Conservation (phyloP, 371 early-diverging fungal genomes). For the Mortierella sp. region DNA sequence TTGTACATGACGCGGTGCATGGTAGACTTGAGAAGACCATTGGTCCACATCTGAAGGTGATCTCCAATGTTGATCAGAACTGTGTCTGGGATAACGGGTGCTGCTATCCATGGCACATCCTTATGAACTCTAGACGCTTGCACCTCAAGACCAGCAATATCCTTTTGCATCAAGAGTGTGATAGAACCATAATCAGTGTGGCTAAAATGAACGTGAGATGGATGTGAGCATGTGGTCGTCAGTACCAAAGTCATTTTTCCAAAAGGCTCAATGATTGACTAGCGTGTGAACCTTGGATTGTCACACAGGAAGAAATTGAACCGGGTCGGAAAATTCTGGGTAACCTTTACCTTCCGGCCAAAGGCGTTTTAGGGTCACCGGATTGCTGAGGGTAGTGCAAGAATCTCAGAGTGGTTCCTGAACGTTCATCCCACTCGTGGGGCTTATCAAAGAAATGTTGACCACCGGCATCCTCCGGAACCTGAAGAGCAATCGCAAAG, state of each 20-base stretch:
- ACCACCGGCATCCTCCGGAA: constrained; percentile 67
- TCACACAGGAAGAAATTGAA: too few species aligned
- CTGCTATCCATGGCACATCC: constrained; percentile 67
- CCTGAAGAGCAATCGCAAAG: constrained; percentile 71
- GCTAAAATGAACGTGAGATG: constrained; percentile 17
- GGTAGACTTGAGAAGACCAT: constrained; percentile 74
- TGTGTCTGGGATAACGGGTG: constrained; percentile 66
- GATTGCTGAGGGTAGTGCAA: constrained; percentile 67
- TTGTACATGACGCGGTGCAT: constrained; percentile 76
- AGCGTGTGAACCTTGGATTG: too few species aligned
- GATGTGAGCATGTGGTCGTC: background rate
- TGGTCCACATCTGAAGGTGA: constrained; percentile 77
- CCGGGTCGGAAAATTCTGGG: background rate
- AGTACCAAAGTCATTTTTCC: background rate
- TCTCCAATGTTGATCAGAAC: constrained; percentile 81
- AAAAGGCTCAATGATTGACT: too few species aligned
- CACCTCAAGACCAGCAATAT: constrained; percentile 76
- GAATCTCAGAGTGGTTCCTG: constrained; percentile 64
- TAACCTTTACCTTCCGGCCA: constrained; percentile 64
- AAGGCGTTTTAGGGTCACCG: constrained; percentile 55
- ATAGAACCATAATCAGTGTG: constrained; percentile 80
- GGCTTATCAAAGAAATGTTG: constrained; percentile 61
- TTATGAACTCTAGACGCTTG: constrained; percentile 58
- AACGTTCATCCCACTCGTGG: constrained; percentile 61
- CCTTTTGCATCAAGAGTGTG: constrained; percentile 78